Evolutionary conservation across 2,329 filamentous ascomycete species (phyloP), one percentile per base, ranked within the genome.

Genomic region (Fusarium sp.): DNA sequence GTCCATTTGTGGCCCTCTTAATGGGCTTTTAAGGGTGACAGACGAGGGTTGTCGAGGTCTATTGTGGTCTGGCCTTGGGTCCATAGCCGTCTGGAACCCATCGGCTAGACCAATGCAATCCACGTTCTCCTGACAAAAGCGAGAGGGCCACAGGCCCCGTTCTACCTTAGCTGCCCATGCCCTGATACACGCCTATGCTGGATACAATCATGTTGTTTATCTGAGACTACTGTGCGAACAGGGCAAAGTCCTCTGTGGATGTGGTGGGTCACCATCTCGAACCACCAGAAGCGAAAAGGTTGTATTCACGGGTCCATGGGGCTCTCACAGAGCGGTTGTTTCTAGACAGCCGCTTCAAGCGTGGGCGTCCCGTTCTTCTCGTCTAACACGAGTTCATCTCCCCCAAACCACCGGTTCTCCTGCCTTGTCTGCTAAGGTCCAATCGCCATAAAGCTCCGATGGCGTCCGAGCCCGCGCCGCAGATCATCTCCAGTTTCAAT

Each of bases 401-500:
- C 65, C 61, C 66, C 62, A 70, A 74, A 64, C 58, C 56, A 67
- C 69, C 58, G 66, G 73, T 72, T 72, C 66, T 64, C 62, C 34
- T 16, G 63, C 45, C 42, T 52, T 31, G 37, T 64, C 37, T 68
- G 42, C 57, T 37, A 54, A 64, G 70, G 62, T 64, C 74, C 69
- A 76, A 69, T 77, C 67, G 64, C 59, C 70, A 62, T 67, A 66
- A 38, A 69, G 72, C 64, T 62, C 67, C 57, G 62, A 69, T 76
- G 62, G 71, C 66, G 63, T 60, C 70, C 59, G 62, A 75, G 59
- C 70, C 70, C 59, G 65, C 66, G 57, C 69, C 62, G 78, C 71
- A 78, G 79, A 81, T 81, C 79, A 78, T 79, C 73, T 80, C 79
- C 77, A 76, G 72, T 77, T 79, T 67, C 64, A 71, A 81, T 79